A percentile compares a stretch with the other conserved stretches of the same genome.
Conservation (phyloP, 352 stramenopile genomes). For the Globisporangium nagaii region DNA sequence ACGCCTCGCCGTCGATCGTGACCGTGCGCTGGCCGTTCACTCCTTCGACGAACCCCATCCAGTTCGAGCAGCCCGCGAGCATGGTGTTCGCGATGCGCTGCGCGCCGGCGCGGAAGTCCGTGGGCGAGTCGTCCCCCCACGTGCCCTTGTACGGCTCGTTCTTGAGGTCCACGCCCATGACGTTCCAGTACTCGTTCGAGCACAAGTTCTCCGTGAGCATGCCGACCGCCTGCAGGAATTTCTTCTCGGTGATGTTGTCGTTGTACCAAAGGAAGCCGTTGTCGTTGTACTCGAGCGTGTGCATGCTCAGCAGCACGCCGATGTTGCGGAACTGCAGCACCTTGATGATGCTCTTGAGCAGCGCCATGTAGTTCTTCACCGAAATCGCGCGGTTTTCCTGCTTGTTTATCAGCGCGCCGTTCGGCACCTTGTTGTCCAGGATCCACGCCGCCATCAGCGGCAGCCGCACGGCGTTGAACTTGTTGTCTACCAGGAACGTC, state of each 20-base stretch:
- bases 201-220: constrained; percentile 21
- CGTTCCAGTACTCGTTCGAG: constrained; percentile 28
- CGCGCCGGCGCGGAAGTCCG: constrained; percentile 20
- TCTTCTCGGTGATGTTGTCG: constrained; percentile 24
- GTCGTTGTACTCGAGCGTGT: constrained; percentile 42
- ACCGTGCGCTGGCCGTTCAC: constrained; percentile 21
- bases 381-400: constrained; percentile 57
- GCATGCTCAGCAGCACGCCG: constrained; percentile 52
- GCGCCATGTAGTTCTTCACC: constrained; percentile 41
- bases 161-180: constrained; percentile 34
- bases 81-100: constrained; percentile 24
- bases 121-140: constrained; percentile 21
- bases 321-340: constrained; percentile 54
- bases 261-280: constrained; percentile 46
- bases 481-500: constrained; percentile 63
- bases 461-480: constrained; percentile 75
- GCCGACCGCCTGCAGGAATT: constrained; percentile 29
- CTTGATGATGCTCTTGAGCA: constrained; percentile 48
- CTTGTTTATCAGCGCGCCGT: constrained; percentile 36
- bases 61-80: constrained; percentile 25
- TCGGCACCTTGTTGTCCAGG: constrained; percentile 50
- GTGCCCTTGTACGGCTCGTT: constrained; percentile 30
- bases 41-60: constrained; percentile 35
- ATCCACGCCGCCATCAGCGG: constrained; percentile 58
- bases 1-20: constrained; percentile 17